Evolutionary conservation across 257 asterid species (phyloP).

Genomic region (Jaltomata sinuosa): DNA sequence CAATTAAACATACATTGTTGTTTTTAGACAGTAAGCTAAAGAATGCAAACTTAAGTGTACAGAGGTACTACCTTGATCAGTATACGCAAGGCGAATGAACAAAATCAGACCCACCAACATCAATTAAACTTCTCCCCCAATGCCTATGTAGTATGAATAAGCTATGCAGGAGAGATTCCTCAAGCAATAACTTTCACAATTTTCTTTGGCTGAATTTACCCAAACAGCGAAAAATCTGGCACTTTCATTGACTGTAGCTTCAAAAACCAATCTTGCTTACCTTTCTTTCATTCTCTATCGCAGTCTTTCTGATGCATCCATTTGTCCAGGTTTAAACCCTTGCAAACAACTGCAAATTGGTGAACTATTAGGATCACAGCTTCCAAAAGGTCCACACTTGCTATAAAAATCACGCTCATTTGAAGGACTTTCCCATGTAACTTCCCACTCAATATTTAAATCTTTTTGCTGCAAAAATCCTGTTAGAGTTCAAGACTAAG

Average conservation of each 20-base stretch:
- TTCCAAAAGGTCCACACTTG: constrained; percentile 45
- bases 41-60: background rate
- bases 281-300: constrained; percentile 24
- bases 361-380: constrained; percentile 26
- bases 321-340: constrained; percentile 40
- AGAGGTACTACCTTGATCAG: constrained; percentile 35
- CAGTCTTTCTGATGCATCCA: constrained; percentile 40
- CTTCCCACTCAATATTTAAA: constrained; percentile 11
- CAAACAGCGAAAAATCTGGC: constrained; percentile 25
- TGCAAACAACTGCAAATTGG: constrained; percentile 40
- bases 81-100: constrained; percentile 29
- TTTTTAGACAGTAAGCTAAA: background rate
- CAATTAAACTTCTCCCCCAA: constrained; percentile 20
- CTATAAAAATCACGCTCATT: constrained; percentile 10
- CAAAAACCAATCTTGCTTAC: constrained; percentile 27
- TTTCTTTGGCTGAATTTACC: constrained; percentile 1
- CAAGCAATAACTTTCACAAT: constrained; percentile 33
- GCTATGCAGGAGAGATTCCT: constrained; percentile 11
- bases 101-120: constrained; percentile 25
- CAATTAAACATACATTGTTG: background rate
- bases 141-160: constrained; percentile 6
- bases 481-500: background rate
- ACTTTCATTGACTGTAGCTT: constrained; percentile 22
- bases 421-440: background rate
- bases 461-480: constrained; percentile 7